Base-by-base conservation (phyloP, 23 red algal species). In the Gracilaria gracilis region DNA sequence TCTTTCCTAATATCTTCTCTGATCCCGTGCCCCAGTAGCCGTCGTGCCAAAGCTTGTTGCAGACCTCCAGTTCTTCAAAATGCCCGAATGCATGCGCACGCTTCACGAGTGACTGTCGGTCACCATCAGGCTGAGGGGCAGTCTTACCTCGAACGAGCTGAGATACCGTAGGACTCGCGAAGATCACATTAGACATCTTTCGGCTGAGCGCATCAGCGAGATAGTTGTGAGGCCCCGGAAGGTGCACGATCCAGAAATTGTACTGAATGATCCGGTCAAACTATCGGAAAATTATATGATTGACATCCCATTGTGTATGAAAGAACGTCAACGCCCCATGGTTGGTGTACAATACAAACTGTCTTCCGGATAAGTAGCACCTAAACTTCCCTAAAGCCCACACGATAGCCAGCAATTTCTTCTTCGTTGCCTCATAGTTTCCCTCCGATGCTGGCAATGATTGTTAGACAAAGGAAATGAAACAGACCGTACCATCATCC, bases 381-480 rank as follows among this genome's bases (percentile, higher is more conserved):
- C 44, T 2, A 79, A 81, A 81, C 21, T 81, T 81, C 31, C 5
- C 49, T 53, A 83, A 25, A 2, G 29, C 80, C 55, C 55, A 83
- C 4, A 83, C 15, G 9, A 83, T 67, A 4, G 80, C 80, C 4
- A 83, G 55, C 15, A 67, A 29, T 66, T 65, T 57, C 32, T 83
- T 61, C 57, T 62, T 83, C 2, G 80, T 83, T 14, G 80, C 80
- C 46, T 29, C 57, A 39, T 83, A 83, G 11, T 83, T 61, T 20
- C 57, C 34, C 19, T 75, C 46, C 3, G 80, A 67, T 27, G 15
- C 2, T 20, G 59, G 44, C 39, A 69, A 15, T 4, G 80, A 83
- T 2, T 57, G 57, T 24, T 55, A 83, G 3, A 9, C 55, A 39
- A 67, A 83, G 11, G 25, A 5, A 2, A 83, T 21, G 16, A 83